Base-by-base conservation (phyloP, 2,329 filamentous ascomycete species). In the Colletotrichum viniferum region DNA sequence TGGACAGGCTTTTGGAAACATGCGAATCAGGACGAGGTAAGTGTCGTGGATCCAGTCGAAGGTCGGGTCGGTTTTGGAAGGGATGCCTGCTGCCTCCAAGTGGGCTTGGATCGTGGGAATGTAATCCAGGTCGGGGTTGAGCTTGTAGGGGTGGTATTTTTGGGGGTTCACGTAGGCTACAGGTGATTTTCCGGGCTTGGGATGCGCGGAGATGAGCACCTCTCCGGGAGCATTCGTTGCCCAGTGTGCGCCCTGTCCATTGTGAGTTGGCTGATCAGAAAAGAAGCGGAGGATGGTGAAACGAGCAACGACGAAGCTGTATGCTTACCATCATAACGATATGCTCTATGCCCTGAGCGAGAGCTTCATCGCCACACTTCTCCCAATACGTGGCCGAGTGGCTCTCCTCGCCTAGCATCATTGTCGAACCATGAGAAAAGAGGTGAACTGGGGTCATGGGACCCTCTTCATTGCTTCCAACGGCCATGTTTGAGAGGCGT, bases 31-130 rank as follows among this genome's bases (percentile, higher is more conserved):
- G 72, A 94, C 89, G 4, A 94, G 87, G 79, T 91, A 94, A 0
- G 91, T 93, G 82, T 94, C 93, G 84, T 94, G 92, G 80, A 94
- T 94, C 92, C 92, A 94, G 79, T 94, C 90, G 77, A 94, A 94
- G 0, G 80, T 85, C 0, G 86, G 78, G 79, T 94, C 92, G 2
- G 81, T 83, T 5, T 82, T 80, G 2, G 87, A 90, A 38, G 90
- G 85, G 82, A 94, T 90, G 10, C 92, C 91, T 3, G 87, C 86
- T 3, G 81, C 79, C 6, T 82, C 77, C 3, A 94, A 86, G 91
- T 83, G 1, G 82, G 78, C 61, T 92, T 86, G 79, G 89, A 90
- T 10, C 84, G 83, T 21, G 88, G 81, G 1, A 86, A 88, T 12
- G 86, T 90, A 6, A 60, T 83, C 79, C 3, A 94, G 84, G 81